Conservation (phyloP, 106 monocot genomes). For the Alisma plantagoaquatica region DNA sequence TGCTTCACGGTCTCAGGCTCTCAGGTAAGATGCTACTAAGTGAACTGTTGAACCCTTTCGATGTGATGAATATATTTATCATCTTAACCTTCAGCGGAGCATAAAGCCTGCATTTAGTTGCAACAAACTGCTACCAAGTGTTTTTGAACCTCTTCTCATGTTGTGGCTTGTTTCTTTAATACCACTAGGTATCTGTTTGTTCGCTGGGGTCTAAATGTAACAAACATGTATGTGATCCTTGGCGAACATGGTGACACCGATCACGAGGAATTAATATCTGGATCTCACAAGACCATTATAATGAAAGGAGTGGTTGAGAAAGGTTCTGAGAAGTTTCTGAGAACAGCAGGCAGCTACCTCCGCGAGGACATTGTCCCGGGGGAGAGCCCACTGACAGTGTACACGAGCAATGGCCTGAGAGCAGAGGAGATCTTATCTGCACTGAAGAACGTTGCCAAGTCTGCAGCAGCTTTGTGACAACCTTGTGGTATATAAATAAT, state of each 20-base stretch:
- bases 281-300: not conserved
- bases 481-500: too few relatives aligned
- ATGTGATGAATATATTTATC: too few relatives aligned
- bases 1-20: constrained; percentile 83
- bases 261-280: not conserved
- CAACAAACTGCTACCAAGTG: too few relatives aligned
- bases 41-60: too few relatives aligned
- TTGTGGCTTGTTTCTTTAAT: too few relatives aligned
- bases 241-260: not conserved
- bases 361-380: constrained; percentile 80
- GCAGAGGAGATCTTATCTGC: constrained; percentile 67
- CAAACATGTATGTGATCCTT: not conserved
- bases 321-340: constrained; percentile 70
- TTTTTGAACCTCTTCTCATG: too few relatives aligned
- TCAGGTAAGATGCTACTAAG: too few relatives aligned
- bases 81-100: too few relatives aligned
- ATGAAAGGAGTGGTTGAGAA: constrained; percentile 32
- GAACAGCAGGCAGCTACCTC: constrained; percentile 67
- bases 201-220: constrained; percentile 56
- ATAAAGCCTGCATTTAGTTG: too few relatives aligned
- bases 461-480: constrained; percentile 8
- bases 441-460: constrained; percentile 58
- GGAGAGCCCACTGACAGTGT: constrained; percentile 54
- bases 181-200: constrained; percentile 85
- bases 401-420: constrained; percentile 29